A percentile compares a stretch with the other conserved stretches of the same genome.
phyloP scores from a whole-genome alignment of 257 asterid species.

The Coffea eugenioides region DNA sequence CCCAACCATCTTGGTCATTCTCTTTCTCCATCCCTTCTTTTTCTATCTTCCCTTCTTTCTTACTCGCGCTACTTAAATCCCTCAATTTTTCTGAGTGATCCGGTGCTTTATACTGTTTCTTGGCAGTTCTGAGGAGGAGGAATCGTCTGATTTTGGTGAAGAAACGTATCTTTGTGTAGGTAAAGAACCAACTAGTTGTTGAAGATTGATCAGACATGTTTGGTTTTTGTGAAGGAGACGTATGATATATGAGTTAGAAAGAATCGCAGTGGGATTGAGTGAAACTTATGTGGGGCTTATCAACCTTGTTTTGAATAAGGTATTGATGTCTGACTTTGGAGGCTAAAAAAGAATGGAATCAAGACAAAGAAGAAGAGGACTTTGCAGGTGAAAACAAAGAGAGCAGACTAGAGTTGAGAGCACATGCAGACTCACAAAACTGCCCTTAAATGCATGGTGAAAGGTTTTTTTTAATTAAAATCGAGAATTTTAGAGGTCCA shows the following conservation, averaged over 20 bases:
- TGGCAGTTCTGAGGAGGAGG: slow-evolving; percentile 32
- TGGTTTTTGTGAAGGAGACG: slow-evolving; percentile 41
- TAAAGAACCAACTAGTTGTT: slow-evolving; percentile 28
- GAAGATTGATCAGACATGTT: slow-evolving; percentile 32
- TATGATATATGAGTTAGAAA: slow-evolving; percentile 15
- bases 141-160: slow-evolving; percentile 43
- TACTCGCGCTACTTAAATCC: background rate
- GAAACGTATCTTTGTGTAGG: slow-evolving; percentile 32
- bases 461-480: background rate
- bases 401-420: slow-evolving; percentile 28
- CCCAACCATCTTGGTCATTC: slow-evolving; percentile 27
- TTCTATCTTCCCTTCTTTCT: too few species aligned
- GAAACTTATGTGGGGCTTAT: slow-evolving; percentile 24
- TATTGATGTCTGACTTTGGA: slow-evolving; percentile 39
- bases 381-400: slow-evolving; percentile 47
- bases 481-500: too few species aligned
- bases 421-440: slow-evolving; percentile 49
- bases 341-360: slow-evolving; percentile 33
- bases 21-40: slow-evolving; percentile 24
- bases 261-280: slow-evolving; percentile 6
- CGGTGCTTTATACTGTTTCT: slow-evolving; percentile 21
- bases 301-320: slow-evolving; percentile 17
- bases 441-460: slow-evolving; percentile 26
- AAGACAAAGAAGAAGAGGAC: slow-evolving; percentile 42
- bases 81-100: slow-evolving; percentile 13